Conservation (phyloP, 495 filamentous ascomycete species). For the Pseudomonodictys pantanalensis region DNA sequence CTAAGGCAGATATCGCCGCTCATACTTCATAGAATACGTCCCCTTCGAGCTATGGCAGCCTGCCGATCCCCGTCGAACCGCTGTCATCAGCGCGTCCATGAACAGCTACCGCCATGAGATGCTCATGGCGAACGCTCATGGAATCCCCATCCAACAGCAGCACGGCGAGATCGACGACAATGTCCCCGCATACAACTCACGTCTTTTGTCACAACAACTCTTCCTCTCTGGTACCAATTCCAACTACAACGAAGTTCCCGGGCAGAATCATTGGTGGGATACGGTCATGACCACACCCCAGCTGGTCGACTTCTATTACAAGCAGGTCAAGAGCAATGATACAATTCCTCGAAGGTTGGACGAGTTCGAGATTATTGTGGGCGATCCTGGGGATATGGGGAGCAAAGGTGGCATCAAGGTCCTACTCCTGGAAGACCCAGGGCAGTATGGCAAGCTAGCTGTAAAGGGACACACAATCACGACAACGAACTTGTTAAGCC, state of each 20-base stretch:
- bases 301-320: conserved; percentile 47
- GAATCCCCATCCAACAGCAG: conserved; percentile 56
- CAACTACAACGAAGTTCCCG: conserved; percentile 52
- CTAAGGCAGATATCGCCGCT: not conserved
- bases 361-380: conserved; percentile 49
- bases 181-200: conserved; percentile 58
- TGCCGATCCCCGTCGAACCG: conserved; percentile 48
- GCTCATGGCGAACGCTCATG: conserved; percentile 50
- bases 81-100: conserved; percentile 47
- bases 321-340: conserved; percentile 27
- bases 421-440: conserved; percentile 48
- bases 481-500: conserved; percentile 34
- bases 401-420: conserved; percentile 51
- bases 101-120: conserved; percentile 56
- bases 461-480: conserved; percentile 16
- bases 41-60: conserved; percentile 57
- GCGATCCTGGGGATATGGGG: conserved; percentile 51
- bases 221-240: conserved; percentile 43
- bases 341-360: conserved; percentile 21
- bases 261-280: conserved; percentile 55
- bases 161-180: conserved; percentile 58
- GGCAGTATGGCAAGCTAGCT: conserved; percentile 39
- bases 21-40: conserved; percentile 51
- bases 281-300: conserved; percentile 42
- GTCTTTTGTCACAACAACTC: conserved; percentile 51